These are phyloP conservation scores for Ceratonia siliqua DNA, from an alignment of 306 rosid genomes.

Conservation along the genomic window DNA sequence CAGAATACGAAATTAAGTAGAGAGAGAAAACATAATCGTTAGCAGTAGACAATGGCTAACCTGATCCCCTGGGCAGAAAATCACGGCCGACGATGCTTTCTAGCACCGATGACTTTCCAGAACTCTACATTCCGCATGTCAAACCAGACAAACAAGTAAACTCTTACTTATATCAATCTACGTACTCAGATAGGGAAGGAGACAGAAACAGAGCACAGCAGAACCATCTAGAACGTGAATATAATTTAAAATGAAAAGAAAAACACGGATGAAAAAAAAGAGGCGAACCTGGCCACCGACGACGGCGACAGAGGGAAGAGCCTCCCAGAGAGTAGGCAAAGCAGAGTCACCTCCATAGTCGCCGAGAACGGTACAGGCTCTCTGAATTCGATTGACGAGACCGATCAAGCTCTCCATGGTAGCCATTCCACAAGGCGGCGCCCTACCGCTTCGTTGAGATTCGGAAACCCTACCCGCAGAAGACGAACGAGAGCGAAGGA, in stretches of 20 bases:
- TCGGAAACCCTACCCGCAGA: background rate
- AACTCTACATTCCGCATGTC: constrained; percentile 47
- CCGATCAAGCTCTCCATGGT: constrained; percentile 85
- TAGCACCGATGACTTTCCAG: constrained; percentile 67
- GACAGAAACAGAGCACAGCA: background rate
- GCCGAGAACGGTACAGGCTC: constrained; percentile 71
- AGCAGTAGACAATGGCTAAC: constrained; percentile 26
- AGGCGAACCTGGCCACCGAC: constrained; percentile 74
- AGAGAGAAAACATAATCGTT: background rate
- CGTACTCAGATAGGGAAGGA: background rate
- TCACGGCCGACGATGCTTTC: constrained; percentile 69
- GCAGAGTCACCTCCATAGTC: constrained; percentile 67
- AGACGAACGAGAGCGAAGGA: background rate
- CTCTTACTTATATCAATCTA: background rate
- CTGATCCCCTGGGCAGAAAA: constrained; percentile 76
- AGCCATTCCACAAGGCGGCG: constrained; percentile 31
- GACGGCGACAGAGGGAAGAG: constrained; percentile 72
- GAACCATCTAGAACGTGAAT: background rate
- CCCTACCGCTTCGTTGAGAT: background rate
- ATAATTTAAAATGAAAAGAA: background rate
- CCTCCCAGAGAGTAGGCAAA: constrained; percentile 75
- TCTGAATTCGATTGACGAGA: constrained; percentile 67
- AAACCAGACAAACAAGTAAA: background rate
- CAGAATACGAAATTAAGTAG: background rate
- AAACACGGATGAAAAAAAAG: background rate